Conservation (phyloP, 1,284 basidiomycete genomes). For the Fomitopsis betulina region DNA sequence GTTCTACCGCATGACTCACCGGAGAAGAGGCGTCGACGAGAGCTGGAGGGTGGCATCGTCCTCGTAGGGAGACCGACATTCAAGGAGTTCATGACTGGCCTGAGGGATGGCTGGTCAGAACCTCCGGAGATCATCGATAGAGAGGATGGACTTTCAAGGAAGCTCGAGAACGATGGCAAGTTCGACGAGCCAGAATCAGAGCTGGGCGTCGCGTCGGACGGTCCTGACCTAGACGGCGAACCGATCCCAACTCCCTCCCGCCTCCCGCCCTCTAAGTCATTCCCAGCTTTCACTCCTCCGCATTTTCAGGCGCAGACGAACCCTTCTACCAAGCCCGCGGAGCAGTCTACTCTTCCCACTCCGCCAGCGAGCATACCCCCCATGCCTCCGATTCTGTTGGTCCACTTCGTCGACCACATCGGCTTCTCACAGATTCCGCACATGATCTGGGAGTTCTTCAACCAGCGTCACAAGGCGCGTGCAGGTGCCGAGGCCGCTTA, state of each 20-base stretch:
- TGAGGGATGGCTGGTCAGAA: conserved; percentile 84
- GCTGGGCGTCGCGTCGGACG: conserved; percentile 5
- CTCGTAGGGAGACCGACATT: conserved; percentile 89
- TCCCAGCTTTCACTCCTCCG: conserved; percentile 36
- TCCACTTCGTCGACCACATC: conserved; percentile 84
- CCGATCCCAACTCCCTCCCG: conserved; percentile 38
- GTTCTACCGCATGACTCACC: conserved; percentile 56
- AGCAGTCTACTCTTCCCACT: conserved; percentile 27
- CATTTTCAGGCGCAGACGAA: conserved; percentile 19
- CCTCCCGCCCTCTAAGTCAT: conserved; percentile 35
- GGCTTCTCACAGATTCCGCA: conserved; percentile 85
- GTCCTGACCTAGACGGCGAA: conserved; percentile 28
- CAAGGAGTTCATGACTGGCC: conserved; percentile 92
- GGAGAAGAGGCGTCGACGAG: conserved; percentile 52
- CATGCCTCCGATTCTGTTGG: conserved; percentile 81
- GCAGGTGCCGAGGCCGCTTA: conserved; percentile 83
- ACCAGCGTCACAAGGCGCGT: conserved; percentile 76
- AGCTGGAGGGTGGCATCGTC: conserved; percentile 80
- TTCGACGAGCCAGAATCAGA: conserved; percentile 66
- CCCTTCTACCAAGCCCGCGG: conserved; percentile 16
- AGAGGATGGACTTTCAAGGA: conserved; percentile 72
- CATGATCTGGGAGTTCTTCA: conserved; percentile 93
- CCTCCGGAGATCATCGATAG: conserved; percentile 64
- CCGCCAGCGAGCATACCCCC: conserved; percentile 64
- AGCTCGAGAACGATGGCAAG: conserved; percentile 67